Base-by-base conservation (phyloP, 306 rosid genomes). In the Acacia confusa region DNA sequence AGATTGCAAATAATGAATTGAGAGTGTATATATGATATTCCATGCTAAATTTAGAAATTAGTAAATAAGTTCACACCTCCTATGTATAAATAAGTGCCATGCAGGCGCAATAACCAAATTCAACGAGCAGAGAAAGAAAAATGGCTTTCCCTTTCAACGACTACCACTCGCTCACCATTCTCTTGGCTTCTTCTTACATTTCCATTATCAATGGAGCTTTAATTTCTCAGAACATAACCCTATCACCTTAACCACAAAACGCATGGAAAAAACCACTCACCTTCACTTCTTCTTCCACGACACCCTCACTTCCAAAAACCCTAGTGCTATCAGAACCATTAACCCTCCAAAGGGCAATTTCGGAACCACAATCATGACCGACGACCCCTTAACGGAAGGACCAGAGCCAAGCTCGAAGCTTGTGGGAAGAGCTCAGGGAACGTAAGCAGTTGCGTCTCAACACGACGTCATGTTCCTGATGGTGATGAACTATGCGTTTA, bases 251-350 rank as follows among this genome's bases (percentile, higher is more conserved):
- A 30, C 78, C 48, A 22, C 67, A 32, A 68, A 61, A 55, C 69
- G 53, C 34, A 82, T 81, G 58, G 85, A 87, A 65, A 85, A 87
- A 63, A 72, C n/a, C 4, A 83, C 84, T 74, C 82, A 52, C 55
- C 83, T 89, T 20, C 89, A 87, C 76, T 89, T 89, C 80, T 89
- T 76, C 57, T 89, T 83, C 81, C 90, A 89, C 43, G 88, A 89
- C 82, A 85, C 65, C 77, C 34, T 61, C 3, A 44, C 58, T 15
- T 84, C 88, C 14, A 63, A 50, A 44, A 83, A 67, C 74, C 90
- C 88, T 0, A 78, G 84, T 22, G 76, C 89, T 15, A 38, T 85
- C 9, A 72, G 25, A 65, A 76, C 85, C 32, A 3, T 85, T 14
- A 13, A 2, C 11, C 74, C 84, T 17, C 79, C 82, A 20, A 67